Percentiles rank a stretch among this genome's conserved stretches.
These are phyloP conservation scores for Botryosphaeria agaves DNA, from an alignment of 2,329 filamentous ascomycete genomes.

Conservation along the genomic window DNA sequence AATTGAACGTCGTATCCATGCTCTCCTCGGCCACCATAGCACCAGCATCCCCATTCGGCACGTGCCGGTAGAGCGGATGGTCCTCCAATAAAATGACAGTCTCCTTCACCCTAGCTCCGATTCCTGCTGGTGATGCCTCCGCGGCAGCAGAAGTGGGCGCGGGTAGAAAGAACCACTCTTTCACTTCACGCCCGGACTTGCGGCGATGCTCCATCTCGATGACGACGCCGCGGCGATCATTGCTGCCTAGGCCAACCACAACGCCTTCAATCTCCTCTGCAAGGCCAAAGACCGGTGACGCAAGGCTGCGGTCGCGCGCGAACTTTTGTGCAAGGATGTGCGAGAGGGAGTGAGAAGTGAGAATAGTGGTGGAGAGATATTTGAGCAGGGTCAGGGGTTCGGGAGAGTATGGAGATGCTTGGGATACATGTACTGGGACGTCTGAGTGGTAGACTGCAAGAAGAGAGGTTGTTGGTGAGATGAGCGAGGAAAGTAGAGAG, in stretches of 20 bases:
- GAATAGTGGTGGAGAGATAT: constrained; percentile 78
- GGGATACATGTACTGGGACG: constrained; percentile 35
- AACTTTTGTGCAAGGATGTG: constrained; percentile 59
- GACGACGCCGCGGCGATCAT: constrained; percentile 43
- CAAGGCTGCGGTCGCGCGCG: constrained; percentile 59
- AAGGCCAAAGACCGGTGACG: constrained; percentile 64
- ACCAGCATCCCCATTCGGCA: constrained; percentile 14
- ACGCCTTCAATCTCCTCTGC: constrained; percentile 63
- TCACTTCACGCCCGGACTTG: constrained; percentile 61
- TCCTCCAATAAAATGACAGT: constrained; percentile 51
- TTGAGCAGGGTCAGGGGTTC: constrained; percentile 53
- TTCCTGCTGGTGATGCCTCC: constrained; percentile 7
- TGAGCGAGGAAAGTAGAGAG: constrained; percentile 51
- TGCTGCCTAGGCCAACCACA: constrained; percentile 45
- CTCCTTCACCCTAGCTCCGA: constrained; percentile 9
- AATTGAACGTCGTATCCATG: constrained; percentile 60
- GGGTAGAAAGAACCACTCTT: constrained; percentile 48
- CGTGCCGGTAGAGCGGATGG: constrained; percentile 48
- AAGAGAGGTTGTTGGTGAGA: constrained; percentile 51
- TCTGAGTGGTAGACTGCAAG: constrained; percentile 73
- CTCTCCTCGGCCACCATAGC: constrained; percentile 27
- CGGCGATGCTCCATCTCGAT: constrained; percentile 75
- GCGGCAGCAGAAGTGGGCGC: constrained; percentile 3
- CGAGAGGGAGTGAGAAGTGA: constrained; percentile 53
- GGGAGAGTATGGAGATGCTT: constrained; percentile 40